phyloP scores from a whole-genome alignment of 2,329 filamentous ascomycete species.

The Pseudogymnoascus sp. region DNA sequence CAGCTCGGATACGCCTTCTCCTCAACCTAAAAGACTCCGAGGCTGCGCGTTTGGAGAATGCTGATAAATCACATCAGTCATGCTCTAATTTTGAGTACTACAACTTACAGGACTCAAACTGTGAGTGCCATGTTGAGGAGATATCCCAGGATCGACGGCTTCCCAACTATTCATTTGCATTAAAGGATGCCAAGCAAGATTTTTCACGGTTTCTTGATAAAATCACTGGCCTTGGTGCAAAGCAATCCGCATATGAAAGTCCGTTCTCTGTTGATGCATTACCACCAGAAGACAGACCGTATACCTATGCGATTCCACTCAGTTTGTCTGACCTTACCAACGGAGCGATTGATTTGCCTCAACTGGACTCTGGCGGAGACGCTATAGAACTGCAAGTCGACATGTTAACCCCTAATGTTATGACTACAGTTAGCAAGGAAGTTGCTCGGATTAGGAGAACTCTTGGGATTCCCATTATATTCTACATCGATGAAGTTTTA shows the following conservation, averaged over 20 bases:
- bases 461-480: constrained; percentile 47
- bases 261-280: constrained; percentile 52
- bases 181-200: constrained; percentile 48
- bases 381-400: constrained; percentile 53
- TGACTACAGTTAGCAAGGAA: constrained; percentile 43
- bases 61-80: constrained; percentile 36
- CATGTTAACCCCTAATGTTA: constrained; percentile 42
- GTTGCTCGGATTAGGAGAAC: constrained; percentile 49
- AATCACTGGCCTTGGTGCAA: constrained; percentile 44
- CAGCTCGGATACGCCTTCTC: constrained; percentile 48
- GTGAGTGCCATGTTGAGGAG: constrained; percentile 30
- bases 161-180: constrained; percentile 38
- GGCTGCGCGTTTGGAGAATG: constrained; percentile 34
- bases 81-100: constrained; percentile 62
- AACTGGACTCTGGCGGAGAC: constrained; percentile 50
- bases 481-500: constrained; percentile 42
- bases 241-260: constrained; percentile 46
- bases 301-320: constrained; percentile 59
- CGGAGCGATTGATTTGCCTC: constrained; percentile 40
- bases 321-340: constrained; percentile 48
- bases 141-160: constrained; percentile 35
- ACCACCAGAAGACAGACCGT: constrained; percentile 49
- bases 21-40: constrained; percentile 37
- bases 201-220: constrained; percentile 51
- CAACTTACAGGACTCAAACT: constrained; percentile 37